Conservation (phyloP, 495 filamentous ascomycete species). For the Aspergillus panamensis region DNA sequence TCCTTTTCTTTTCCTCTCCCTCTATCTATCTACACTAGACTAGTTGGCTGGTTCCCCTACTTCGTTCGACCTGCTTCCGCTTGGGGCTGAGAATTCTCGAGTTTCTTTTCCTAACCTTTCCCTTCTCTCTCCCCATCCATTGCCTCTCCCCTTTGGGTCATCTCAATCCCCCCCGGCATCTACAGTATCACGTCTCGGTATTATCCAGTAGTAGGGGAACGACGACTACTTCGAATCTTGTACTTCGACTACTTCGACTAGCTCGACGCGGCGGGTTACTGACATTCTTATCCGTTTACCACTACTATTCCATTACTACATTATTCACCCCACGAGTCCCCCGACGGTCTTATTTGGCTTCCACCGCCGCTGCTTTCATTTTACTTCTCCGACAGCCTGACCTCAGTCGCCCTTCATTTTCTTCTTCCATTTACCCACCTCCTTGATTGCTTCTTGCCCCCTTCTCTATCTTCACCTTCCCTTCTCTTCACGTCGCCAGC, state of each 20-base stretch:
- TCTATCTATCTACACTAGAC: not conserved
- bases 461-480: conserved; percentile 7
- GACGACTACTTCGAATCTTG: not conserved
- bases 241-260: conserved; percentile 9
- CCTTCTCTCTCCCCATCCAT: conserved; percentile 10
- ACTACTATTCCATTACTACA: not conserved
- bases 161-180: conserved; percentile 10
- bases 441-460: conserved; percentile 11
- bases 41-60: conserved; percentile 10
- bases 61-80: conserved; percentile 20
- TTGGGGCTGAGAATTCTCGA: conserved; percentile 19
- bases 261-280: conserved; percentile 9
- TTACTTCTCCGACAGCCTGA: conserved; percentile 15
- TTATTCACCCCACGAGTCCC: conserved; percentile 21
- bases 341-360: conserved; percentile 22
- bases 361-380: conserved; percentile 24
- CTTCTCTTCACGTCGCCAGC: conserved; percentile 1
- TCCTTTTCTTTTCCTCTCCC: conserved; percentile 21
- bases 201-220: conserved; percentile 1
- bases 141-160: conserved; percentile 9
- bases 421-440: conserved; percentile 16
- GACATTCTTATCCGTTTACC: conserved; percentile 19
- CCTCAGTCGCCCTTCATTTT: conserved; percentile 25
- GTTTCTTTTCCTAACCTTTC: conserved; percentile 15
- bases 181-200: conserved; percentile 11